Percentiles rank a stretch among this genome's conserved stretches.
phyloP scores from a whole-genome alignment of 2,329 filamentous ascomycete genomes.

The Trichoderma sp. region DNA sequence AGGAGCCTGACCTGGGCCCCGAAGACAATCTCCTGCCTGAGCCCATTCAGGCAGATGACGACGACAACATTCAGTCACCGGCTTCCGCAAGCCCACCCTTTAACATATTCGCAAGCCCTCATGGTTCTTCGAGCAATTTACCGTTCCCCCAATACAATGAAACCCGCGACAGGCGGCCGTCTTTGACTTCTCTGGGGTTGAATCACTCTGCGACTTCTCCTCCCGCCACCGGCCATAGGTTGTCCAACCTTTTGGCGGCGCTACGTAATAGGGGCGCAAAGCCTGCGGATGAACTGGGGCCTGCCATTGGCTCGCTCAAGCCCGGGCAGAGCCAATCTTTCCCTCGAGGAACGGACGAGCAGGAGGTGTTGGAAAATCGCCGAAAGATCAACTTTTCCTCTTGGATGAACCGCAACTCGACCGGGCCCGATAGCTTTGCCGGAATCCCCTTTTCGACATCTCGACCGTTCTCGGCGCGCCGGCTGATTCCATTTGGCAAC shows the following conservation, averaged over 20 bases:
- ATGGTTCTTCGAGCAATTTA: slow-evolving; percentile 57
- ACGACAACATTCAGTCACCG: slow-evolving; percentile 59
- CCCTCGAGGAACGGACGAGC: slow-evolving; percentile 59
- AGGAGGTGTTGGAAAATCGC: slow-evolving; percentile 50
- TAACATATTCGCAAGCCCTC: slow-evolving; percentile 60
- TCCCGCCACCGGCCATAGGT: slow-evolving; percentile 33
- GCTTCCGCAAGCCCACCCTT: slow-evolving; percentile 56
- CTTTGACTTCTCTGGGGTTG: slow-evolving; percentile 28
- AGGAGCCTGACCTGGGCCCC: slow-evolving; percentile 55
- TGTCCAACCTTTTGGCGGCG: slow-evolving; percentile 56
- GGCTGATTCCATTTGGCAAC: slow-evolving; percentile 49
- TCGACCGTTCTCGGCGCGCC: slow-evolving; percentile 41
- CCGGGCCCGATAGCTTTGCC: slow-evolving; percentile 40
- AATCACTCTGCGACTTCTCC: slow-evolving; percentile 41
- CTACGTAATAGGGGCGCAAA: slow-evolving; percentile 63
- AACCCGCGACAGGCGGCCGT: slow-evolving; percentile 43
- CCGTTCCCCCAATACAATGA: slow-evolving; percentile 52
- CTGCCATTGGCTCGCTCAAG: slow-evolving; percentile 66
- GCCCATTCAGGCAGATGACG: slow-evolving; percentile 30
- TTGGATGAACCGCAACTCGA: slow-evolving; percentile 58
- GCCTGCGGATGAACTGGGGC: slow-evolving; percentile 49
- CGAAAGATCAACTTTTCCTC: slow-evolving; percentile 58
- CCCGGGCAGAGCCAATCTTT: slow-evolving; percentile 74
- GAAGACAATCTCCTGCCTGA: slow-evolving; percentile 34
- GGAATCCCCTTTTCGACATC: slow-evolving; percentile 32